These are phyloP conservation scores for Rosa lucieae DNA, from an alignment of 306 rosid species.

Conservation along the genomic window DNA sequence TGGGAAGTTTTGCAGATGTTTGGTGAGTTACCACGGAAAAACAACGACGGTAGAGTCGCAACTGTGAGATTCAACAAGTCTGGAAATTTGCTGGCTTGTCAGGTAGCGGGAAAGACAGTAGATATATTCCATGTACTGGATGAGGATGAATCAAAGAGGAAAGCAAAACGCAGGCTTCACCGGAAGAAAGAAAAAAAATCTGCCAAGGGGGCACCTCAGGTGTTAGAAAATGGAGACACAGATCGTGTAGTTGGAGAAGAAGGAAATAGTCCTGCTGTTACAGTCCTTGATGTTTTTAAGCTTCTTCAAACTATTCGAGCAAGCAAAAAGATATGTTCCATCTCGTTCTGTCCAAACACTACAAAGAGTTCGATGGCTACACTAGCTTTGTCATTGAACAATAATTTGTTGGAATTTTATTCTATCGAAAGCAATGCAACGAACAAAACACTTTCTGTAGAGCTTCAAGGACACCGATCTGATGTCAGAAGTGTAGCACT, in stretches of 20 bases:
- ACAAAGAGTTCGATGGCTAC: constrained; percentile 73
- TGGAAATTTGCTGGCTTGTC: constrained; percentile 87
- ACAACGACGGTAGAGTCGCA: constrained; percentile 72
- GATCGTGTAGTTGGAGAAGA: constrained; percentile 44
- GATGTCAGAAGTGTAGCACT: constrained; percentile 86
- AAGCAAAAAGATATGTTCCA: constrained; percentile 85
- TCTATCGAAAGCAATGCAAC: constrained; percentile 51
- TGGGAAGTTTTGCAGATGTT: constrained; percentile 77
- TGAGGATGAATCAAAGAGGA: constrained; percentile 74
- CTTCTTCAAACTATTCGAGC: constrained; percentile 78
- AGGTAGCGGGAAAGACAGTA: constrained; percentile 82
- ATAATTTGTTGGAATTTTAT: constrained; percentile 77
- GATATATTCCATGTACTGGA: constrained; percentile 83
- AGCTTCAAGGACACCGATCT: constrained; percentile 94
- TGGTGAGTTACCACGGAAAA: constrained; percentile 85
- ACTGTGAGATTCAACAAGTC: constrained; percentile 76
- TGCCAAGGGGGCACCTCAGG: constrained; percentile 45
- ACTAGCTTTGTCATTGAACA: constrained; percentile 84
- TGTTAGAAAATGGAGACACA: constrained; percentile 42
- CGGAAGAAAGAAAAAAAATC: constrained; percentile 86
- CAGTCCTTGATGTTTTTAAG: constrained; percentile 77
- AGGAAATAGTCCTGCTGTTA: constrained; percentile 43
- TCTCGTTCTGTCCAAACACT: constrained; percentile 74
- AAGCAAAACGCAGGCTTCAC: constrained; percentile 82
- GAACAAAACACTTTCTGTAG: constrained; percentile 57